Evolutionary conservation across 352 stramenopile species (phyloP).

Genomic region (Phytopythium helicoides): DNA sequence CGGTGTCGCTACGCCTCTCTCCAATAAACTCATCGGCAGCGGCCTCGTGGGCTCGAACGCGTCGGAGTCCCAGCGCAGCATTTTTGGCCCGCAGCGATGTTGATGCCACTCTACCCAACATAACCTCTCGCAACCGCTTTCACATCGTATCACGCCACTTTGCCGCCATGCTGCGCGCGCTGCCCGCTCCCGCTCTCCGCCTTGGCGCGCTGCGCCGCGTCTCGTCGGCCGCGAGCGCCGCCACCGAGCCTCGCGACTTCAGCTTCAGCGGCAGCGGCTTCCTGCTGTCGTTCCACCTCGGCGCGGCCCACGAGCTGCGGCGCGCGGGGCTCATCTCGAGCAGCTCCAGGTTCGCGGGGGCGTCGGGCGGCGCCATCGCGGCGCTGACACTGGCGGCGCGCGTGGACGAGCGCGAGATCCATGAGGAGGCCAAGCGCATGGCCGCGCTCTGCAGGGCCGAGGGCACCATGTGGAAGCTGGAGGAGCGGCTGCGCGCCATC

Average conservation of each 20-base stretch:
- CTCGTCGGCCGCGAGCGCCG: too few relatives aligned
- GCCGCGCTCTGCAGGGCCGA: conserved; percentile 41
- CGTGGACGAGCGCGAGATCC: conserved; percentile 48
- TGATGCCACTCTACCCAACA: too few relatives aligned
- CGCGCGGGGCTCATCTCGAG: conserved; percentile 43
- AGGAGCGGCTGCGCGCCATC: conserved; percentile 49
- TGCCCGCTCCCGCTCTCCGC: too few relatives aligned
- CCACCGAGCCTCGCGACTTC: conserved; percentile 31
- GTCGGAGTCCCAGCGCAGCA: too few relatives aligned
- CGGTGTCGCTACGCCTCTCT: too few relatives aligned
- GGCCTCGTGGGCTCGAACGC: too few relatives aligned
- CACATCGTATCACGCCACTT: too few relatives aligned
- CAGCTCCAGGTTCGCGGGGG: conserved; percentile 60
- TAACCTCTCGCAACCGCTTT: too few relatives aligned
- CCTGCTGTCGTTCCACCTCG: conserved; percentile 78
- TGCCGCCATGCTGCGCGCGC: too few relatives aligned
- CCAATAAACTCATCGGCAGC: too few relatives aligned
- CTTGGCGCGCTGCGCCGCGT: too few relatives aligned
- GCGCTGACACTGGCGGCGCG: conserved; percentile 60
- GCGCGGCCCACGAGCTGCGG: conserved; percentile 56
- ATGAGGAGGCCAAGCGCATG: conserved; percentile 59
- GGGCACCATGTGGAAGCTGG: conserved; percentile 67
- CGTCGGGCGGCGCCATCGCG: conserved; percentile 68
- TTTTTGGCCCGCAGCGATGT: too few relatives aligned
- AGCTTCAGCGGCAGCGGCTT: conserved; percentile 81